These are phyloP conservation scores for Xylariales sp. DNA, from an alignment of 2,329 filamentous ascomycete species.

Conservation along the genomic window DNA sequence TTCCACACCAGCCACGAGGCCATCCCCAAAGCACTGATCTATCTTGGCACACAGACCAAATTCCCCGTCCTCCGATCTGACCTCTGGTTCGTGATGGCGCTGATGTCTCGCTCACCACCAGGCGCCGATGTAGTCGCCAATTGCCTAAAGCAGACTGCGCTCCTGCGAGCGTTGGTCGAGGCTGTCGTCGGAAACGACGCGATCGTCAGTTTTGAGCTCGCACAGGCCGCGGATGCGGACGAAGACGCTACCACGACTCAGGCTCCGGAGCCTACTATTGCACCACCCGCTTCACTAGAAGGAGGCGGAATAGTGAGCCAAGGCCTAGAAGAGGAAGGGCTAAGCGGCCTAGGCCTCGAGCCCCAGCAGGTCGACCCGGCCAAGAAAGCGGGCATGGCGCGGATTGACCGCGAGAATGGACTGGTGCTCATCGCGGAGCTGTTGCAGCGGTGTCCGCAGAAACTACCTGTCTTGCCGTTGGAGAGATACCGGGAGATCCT, in stretches of 20 bases:
- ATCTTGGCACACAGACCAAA: constrained; percentile 51
- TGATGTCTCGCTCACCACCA: constrained; percentile 49
- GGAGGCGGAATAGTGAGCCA: too few species aligned
- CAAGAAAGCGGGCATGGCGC: constrained; percentile 39
- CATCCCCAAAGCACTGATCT: constrained; percentile 40
- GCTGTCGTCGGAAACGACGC: constrained; percentile 43
- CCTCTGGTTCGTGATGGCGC: constrained; percentile 57
- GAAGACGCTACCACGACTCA: neutral
- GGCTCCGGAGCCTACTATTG: neutral
- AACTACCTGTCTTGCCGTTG: constrained; percentile 34
- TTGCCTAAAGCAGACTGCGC: constrained; percentile 37
- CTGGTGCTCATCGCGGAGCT: constrained; percentile 55
- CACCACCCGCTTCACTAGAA: too few species aligned
- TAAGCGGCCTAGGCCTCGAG: constrained; percentile 29
- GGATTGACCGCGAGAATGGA: constrained; percentile 56
- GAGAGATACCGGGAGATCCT: constrained; percentile 44
- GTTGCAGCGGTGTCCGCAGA: constrained; percentile 37
- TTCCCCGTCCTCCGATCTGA: constrained; percentile 58
- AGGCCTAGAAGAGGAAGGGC: neutral
- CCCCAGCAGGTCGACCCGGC: constrained; percentile 43
- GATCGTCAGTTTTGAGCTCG: constrained; percentile 7
- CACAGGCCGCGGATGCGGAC: constrained; percentile 5
- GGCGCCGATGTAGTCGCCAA: constrained; percentile 42
- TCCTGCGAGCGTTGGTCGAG: constrained; percentile 39
- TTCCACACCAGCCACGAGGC: constrained; percentile 44